Evolutionary conservation across 2,329 filamentous ascomycete species (phyloP).

Genomic region (Cordyceps militaris): DNA sequence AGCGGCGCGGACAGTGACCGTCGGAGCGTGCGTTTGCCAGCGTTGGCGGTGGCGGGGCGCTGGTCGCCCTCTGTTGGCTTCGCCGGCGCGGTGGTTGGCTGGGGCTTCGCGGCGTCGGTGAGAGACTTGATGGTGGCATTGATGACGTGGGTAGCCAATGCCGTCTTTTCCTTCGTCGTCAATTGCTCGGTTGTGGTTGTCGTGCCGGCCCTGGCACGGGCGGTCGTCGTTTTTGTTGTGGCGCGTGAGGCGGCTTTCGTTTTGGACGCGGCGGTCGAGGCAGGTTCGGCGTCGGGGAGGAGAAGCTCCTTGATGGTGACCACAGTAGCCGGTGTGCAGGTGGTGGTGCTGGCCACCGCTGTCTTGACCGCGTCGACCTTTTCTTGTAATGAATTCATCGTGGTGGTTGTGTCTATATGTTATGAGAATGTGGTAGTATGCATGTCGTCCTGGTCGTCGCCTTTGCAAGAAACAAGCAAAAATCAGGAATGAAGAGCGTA

Average conservation of each 20-base stretch:
- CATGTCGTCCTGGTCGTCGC: slow-evolving; percentile 24
- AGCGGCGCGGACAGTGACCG: slow-evolving; percentile 52
- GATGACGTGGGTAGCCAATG: slow-evolving; percentile 65
- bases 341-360: slow-evolving; percentile 45
- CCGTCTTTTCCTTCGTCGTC: slow-evolving; percentile 48
- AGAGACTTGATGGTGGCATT: slow-evolving; percentile 64
- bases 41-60: slow-evolving; percentile 28
- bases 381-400: slow-evolving; percentile 38
- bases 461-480: slow-evolving; percentile 10
- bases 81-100: slow-evolving; percentile 24
- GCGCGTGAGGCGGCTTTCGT: slow-evolving; percentile 22
- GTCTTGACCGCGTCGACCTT: slow-evolving; percentile 46
- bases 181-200: slow-evolving; percentile 19
- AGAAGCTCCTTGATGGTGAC: slow-evolving; percentile 42
- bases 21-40: slow-evolving; percentile 37
- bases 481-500: not conserved
- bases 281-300: slow-evolving; percentile 25
- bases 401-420: slow-evolving; percentile 19
- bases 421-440: slow-evolving; percentile 20
- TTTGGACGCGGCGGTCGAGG: slow-evolving; percentile 16
- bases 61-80: slow-evolving; percentile 28
- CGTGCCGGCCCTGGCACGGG: slow-evolving; percentile 19
- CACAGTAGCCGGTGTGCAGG: slow-evolving; percentile 45
- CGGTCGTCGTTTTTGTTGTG: slow-evolving; percentile 24
- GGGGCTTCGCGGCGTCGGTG: slow-evolving; percentile 54